phyloP scores from a whole-genome alignment of 139 green algal genomes.

The Chlorella sp. region DNA sequence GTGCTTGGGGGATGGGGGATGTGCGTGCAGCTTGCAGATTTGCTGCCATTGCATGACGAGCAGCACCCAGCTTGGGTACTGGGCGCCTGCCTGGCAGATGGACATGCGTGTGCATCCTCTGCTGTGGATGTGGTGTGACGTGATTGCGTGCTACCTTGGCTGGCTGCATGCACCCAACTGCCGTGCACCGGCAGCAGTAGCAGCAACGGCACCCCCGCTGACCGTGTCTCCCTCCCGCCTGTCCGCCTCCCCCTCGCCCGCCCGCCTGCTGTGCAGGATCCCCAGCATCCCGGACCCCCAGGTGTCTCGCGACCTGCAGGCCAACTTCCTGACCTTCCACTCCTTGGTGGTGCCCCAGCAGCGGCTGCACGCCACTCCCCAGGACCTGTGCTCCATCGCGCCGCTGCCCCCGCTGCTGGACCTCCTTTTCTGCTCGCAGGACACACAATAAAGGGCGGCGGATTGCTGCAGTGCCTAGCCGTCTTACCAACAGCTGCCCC shows the following conservation, averaged over 20 bases:
- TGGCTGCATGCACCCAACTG: neutral
- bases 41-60: too few relatives aligned
- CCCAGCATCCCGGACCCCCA: conserved; percentile 13
- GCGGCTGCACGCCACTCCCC: neutral
- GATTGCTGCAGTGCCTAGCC: too few relatives aligned
- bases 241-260: neutral
- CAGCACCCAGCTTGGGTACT: too few relatives aligned
- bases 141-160: too few relatives aligned
- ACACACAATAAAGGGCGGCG: too few relatives aligned
- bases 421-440: too few relatives aligned
- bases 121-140: too few relatives aligned
- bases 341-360: conserved; percentile 25
- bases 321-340: conserved; percentile 51
- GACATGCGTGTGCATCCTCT: too few relatives aligned
- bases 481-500: too few relatives aligned
- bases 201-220: neutral
- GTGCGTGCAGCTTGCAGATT: too few relatives aligned
- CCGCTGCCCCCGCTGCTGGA: conserved; percentile 31
- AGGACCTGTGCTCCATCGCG: conserved; percentile 19
- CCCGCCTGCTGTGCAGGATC: neutral
- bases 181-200: neutral
- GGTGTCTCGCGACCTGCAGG: conserved; percentile 30
- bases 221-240: neutral
- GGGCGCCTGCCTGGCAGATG: too few relatives aligned
- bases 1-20: too few relatives aligned